Evolutionary conservation across 1,284 basidiomycete genomes (phyloP), one percentile per base, ranked within the genome.

Genomic region (Clitocybe nebularis): DNA sequence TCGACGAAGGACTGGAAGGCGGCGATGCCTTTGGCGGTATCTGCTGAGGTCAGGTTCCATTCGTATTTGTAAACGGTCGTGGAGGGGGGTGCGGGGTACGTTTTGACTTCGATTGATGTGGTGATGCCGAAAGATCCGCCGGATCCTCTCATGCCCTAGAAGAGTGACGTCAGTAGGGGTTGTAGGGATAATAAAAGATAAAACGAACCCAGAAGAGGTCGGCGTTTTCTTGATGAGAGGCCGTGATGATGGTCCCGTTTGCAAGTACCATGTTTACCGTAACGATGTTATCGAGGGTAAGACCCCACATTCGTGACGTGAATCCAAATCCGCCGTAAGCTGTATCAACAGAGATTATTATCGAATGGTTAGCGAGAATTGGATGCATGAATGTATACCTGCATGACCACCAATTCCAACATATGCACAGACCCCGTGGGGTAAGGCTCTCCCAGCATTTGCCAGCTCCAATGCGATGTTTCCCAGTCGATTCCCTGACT

Each of bases 71-170:
- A 70, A 16, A 68, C 64, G 2, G 64, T 69, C 10, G 64, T 60
- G 2, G 62, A 61, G 0, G 64, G 41, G 2, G 74, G 74, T 13
- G 63, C 66, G 1, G 65, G 51, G 45, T 68, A 66, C 1, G 73
- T 77, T 16, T 58, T 56, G 44, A 72, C 63, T 25, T 64, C 67
- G 39, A 69, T 64, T 0, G 69, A 65, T 13, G 72, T 73, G 9
- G 68, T 66, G 36, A 76, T 72, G 1, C 71, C 74, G 45, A 73
- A 72, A 1, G 72, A 74, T 3, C 66, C 57, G 0, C 65, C 71
- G 2, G 72, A 63, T 2, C 75, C 75, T n/a, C 72, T 65, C 43
- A 77, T 57, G 5, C 65, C 73, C 74, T 75, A 14, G 17, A 13
- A 11, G 3, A 32, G 13, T 32, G 16, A 26, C 9, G 19, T 9